A percentile compares a stretch with the other conserved stretches of the same genome.
phyloP scores from a whole-genome alignment of 106 monocot genomes.

The Chionographis japonica region DNA sequence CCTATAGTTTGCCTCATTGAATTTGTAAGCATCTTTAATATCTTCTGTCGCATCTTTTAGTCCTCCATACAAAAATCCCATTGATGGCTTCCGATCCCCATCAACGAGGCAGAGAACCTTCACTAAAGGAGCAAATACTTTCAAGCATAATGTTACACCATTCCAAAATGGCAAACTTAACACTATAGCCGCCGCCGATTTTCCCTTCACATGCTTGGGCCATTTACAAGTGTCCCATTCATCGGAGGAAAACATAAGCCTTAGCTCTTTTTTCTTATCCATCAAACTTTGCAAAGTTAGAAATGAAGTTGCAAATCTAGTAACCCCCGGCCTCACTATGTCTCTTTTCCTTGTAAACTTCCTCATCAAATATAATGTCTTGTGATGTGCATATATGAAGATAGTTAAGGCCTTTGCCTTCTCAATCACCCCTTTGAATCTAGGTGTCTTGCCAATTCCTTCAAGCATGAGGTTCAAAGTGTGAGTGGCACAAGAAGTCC shows the following conservation, averaged over 20 bases:
- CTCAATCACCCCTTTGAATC: too few species aligned
- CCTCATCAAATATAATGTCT: too few species aligned
- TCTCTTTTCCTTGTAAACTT: neutral
- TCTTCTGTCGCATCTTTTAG: neutral
- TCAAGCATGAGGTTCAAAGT: too few species aligned
- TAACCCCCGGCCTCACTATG: neutral
- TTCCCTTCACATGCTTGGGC: too few species aligned
- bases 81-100: neutral
- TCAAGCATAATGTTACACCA: neutral
- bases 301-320: neutral
- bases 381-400: too few species aligned
- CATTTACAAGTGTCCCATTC: too few species aligned
- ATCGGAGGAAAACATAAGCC: too few species aligned
- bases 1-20: neutral
- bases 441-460: too few species aligned
- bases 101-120: neutral
- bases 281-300: neutral
- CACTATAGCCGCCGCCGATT: too few species aligned
- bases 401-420: too few species aligned
- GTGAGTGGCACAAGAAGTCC: too few species aligned
- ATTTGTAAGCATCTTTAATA: neutral
- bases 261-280: neutral
- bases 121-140: neutral
- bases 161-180: neutral
- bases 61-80: neutral